phyloP scores from a whole-genome alignment of 805 yeast genomes.

The Hanseniaspora hatyaiensis region DNA sequence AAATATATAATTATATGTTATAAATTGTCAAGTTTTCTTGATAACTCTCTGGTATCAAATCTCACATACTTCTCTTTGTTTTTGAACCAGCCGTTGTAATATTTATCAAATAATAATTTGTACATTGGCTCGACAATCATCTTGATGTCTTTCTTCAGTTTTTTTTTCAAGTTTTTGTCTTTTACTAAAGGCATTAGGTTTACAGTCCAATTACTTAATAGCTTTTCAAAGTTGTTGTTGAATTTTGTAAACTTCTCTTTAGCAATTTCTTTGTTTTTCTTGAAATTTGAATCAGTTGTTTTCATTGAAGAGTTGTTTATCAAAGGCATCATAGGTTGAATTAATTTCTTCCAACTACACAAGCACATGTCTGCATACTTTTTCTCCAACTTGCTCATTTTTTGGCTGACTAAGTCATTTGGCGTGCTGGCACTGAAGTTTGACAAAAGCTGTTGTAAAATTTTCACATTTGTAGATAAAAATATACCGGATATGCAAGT shows the following conservation, averaged over 20 bases:
- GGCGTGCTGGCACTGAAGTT: conserved; percentile 45
- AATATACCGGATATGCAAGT: conserved; percentile 50
- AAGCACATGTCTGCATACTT: conserved; percentile 62
- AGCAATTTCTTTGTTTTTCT: conserved; percentile 68
- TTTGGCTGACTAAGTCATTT: conserved; percentile 39
- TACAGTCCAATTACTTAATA: conserved; percentile 43
- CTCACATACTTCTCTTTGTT: conserved; percentile 31
- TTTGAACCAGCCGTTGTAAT: conserved; percentile 27
- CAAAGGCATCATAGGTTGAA: conserved; percentile 35
- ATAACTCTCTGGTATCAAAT: conserved; percentile 28
- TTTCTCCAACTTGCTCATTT: conserved; percentile 59
- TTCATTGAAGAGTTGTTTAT: conserved; percentile 42
- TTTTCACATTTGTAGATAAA: conserved; percentile 55
- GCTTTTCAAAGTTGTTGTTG: conserved; percentile 71
- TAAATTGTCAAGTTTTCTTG: conserved; percentile 25
- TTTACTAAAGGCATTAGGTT: conserved; percentile 44
- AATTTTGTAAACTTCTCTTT: conserved; percentile 78
- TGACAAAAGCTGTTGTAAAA: conserved; percentile 56
- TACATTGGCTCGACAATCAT: conserved; percentile 71
- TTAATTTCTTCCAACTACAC: conserved; percentile 68
- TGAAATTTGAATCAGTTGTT: conserved; percentile 39
- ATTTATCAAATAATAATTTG: conserved; percentile 68
- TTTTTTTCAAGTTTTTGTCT: conserved; percentile 52
- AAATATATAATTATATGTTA: conserved; percentile 12
- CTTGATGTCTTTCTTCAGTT: conserved; percentile 56